Base-by-base conservation (phyloP, 2,329 filamentous ascomycete genomes). In the Myriosclerotinia duriaeana region DNA sequence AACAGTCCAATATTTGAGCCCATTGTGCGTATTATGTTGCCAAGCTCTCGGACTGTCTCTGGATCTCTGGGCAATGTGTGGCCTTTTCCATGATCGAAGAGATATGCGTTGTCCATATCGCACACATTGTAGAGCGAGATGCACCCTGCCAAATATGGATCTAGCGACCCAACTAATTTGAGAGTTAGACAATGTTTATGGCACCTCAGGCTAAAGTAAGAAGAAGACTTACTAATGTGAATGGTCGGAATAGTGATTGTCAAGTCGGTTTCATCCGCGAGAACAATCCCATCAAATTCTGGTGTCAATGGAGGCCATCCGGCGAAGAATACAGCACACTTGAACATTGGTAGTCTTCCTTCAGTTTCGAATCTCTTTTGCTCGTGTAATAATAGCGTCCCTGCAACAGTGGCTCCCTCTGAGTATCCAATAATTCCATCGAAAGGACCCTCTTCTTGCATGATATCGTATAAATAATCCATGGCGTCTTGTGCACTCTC, bases 51-150 rank as follows among this genome's bases (percentile, higher is more conserved):
- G 11, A 78, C 69, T 1, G 76, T 78, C 34, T 74, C 71, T 53
- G 73, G 71, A 54, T 85, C 83, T 69, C 85, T 78, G 0, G 87
- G 87, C 3, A 89, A 76, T 0, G 85, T 88, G 71, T 89, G 87
- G 0, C 87, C 87, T 72, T 87, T 88, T 2, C 84, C 86, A 66
- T 87, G 86, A 69, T 89, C 87, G 68, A 89, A 89, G 12, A 89
- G 80, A 48, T 81, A 80, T 0, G 86, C 86, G 2, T 79, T 83
- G 65, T 88, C 85, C 2, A 82, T 82, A 61, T 89, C 84, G 69
- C 86, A 89, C n/a, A 87, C 80, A 69, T 87, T 87, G 77, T 84
- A 89, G 1, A 89, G 80, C 0, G 86, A 85, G 76, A 88, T 80
- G 11, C 85, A 85, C 0, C 86, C 86, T 50, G 86, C 80, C 4